phyloP scores from a whole-genome alignment of 257 asterid species.

The Eucommia ulmoides region DNA sequence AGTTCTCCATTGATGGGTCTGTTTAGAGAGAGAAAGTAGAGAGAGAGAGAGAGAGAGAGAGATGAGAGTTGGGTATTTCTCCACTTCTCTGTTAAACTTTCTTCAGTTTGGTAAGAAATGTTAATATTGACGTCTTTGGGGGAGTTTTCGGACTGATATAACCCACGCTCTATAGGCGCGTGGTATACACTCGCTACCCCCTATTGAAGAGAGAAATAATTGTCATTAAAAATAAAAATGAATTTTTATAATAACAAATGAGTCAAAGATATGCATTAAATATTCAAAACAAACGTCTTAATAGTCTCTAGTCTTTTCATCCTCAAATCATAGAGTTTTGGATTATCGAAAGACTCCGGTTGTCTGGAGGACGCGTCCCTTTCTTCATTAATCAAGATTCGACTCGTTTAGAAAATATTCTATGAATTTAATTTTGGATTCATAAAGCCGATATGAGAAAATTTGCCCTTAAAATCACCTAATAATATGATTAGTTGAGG shows the following conservation, averaged over 20 bases:
- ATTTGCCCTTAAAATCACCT: too few relatives aligned
- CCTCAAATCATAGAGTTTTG: too few relatives aligned
- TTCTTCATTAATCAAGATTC: too few relatives aligned
- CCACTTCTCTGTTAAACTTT: conserved; percentile 22
- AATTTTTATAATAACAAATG: too few relatives aligned
- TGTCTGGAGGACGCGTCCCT: too few relatives aligned
- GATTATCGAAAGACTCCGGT: too few relatives aligned
- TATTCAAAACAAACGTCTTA: too few relatives aligned
- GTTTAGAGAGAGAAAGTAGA: conserved; percentile 1
- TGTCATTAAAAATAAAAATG: background rate
- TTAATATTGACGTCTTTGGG: conserved; percentile 15
- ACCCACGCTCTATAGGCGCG: conserved; percentile 4
- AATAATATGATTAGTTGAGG: too few relatives aligned
- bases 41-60: conserved; percentile 8
- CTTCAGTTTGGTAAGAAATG: conserved; percentile 43
- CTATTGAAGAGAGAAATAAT: background rate
- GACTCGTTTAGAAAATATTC: too few relatives aligned
- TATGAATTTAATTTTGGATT: too few relatives aligned
- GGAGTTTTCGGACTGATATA: background rate
- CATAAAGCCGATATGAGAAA: too few relatives aligned
- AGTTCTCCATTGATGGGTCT: conserved; percentile 36
- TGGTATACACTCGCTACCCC: fast-evolving
- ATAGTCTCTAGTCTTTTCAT: background rate
- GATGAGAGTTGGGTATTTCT: conserved; percentile 19
- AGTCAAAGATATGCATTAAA: background rate